A percentile compares a stretch with the other conserved stretches of the same genome.
These are phyloP conservation scores for Monascus ruber DNA, from an alignment of 2,329 filamentous ascomycete species.

Conservation along the genomic window DNA sequence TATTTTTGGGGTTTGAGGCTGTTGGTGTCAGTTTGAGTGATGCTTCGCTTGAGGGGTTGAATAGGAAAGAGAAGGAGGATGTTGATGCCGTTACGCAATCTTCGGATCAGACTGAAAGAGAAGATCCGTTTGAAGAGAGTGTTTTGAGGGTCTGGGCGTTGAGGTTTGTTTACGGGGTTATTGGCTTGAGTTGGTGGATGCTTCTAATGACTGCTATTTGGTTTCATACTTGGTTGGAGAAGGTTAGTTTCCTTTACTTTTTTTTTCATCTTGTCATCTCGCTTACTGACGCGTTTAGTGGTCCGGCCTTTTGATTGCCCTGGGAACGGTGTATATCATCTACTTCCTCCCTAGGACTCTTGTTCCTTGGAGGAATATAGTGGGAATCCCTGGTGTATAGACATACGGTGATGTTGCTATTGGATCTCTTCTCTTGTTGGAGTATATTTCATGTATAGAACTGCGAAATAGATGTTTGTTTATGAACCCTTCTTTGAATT, in stretches of 20 bases:
- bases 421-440: too few relatives aligned
- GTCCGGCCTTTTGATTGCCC: constrained; percentile 39
- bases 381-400: constrained; percentile 34
- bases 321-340: constrained; percentile 37
- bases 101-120: constrained; percentile 21
- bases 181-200: constrained; percentile 81
- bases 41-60: constrained; percentile 34
- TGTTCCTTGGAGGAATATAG: constrained; percentile 32
- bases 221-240: constrained; percentile 98
- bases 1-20: constrained; percentile 72
- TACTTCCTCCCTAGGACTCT: constrained; percentile 41
- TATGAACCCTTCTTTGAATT: too few relatives aligned
- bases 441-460: too few relatives aligned
- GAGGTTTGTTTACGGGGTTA: constrained; percentile 45
- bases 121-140: constrained; percentile 21
- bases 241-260: constrained; percentile 46
- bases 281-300: constrained; percentile 23
- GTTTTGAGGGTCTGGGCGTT: constrained; percentile 45
- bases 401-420: background rate
- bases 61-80: constrained; percentile 24
- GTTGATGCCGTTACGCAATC: constrained; percentile 7
- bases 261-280: background rate
- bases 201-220: constrained; percentile 95
- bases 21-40: constrained; percentile 39
- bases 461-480: too few relatives aligned